Evolutionary conservation across 768 basidiomycete genomes (phyloP).

Genomic region (Termitomyces sp.): DNA sequence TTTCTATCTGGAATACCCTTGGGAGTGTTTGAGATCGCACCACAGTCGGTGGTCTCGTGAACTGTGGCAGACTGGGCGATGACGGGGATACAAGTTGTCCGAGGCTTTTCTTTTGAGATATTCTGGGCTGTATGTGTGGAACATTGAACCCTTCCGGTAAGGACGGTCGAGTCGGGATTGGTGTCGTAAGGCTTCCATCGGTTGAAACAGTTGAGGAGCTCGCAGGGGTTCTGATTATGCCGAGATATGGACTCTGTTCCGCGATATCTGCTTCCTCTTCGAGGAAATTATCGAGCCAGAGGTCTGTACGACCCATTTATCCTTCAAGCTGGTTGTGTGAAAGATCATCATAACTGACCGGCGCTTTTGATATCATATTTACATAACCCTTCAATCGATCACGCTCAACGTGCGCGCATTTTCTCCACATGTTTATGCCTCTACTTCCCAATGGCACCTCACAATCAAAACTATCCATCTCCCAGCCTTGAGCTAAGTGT

Average conservation of each 20-base stretch:
- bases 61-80: slow-evolving; percentile 16
- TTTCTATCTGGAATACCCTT: slow-evolving; percentile 26
- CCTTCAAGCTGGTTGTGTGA: neutral
- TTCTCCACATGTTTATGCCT: neutral
- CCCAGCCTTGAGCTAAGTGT: neutral
- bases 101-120: slow-evolving; percentile 16
- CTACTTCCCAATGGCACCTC: too few species aligned
- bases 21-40: slow-evolving; percentile 45
- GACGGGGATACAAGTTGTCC: slow-evolving; percentile 19
- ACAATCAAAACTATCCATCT: too few species aligned
- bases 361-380: neutral
- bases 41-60: slow-evolving; percentile 16
- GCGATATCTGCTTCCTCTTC: slow-evolving; percentile 24
- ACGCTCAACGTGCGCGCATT: neutral
- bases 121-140: slow-evolving; percentile 8
- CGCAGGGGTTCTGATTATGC: slow-evolving; percentile 14
- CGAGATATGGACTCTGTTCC: slow-evolving; percentile 21
- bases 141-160: slow-evolving; percentile 12
- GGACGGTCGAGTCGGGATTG: slow-evolving; percentile 12
- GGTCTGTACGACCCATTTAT: slow-evolving; percentile 14
- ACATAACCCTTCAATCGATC: neutral
- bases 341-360: neutral
- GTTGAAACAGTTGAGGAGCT: slow-evolving; percentile 19
- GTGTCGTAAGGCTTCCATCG: slow-evolving; percentile 13
- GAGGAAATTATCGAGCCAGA: slow-evolving; percentile 15